Evolutionary conservation across 441 rosid genomes (phyloP), one percentile per base, ranked within the genome.

Genomic region (Pelargonium citronellum): DNA sequence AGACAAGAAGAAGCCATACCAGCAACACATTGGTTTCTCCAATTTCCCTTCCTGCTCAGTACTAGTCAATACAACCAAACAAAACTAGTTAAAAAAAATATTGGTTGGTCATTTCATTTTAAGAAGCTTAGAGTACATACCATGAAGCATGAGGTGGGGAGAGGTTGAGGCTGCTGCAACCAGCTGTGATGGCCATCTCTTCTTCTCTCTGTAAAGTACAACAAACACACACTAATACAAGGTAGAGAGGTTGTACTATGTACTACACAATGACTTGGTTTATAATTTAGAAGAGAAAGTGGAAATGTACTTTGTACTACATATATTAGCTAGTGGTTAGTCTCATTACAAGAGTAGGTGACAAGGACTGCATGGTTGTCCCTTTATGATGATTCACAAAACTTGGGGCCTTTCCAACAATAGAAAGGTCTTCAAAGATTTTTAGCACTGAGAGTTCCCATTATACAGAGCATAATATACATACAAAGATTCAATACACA

Each of bases 1-100:
- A 75, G 20, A 67, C 78, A 16, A 57, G 27, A 57, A 57, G 62
- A 72, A 1, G 81, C 84, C 70, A 73, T 12, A 20, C 79, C 76
- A 53, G 62, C 19, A 0, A 62, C 69, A 22, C 73, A 79, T 55
- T 43, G 71, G 4, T 65, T 73, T 60, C 74, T 66, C 81, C 74
- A 75, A 16, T 24, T 79, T 43, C 71, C 78, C 17, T 62, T 57
- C 71, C 82, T 72, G n/a, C 63, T 63, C 7, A 41, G 15, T 11
- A 43, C 9, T 44, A 5, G 41, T 47, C 55, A 47, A 10, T 4
- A 47, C 15, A n/a, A 7, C 15, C 13, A 47, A 47, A 47, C 55
- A 12, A n/a, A 47, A 3, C 55, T 10, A 47, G 15, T n/a, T 47
- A 47, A 47, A 13, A 47, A 37, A 37, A 37, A 24, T 24, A 1